A percentile compares a stretch with the other conserved stretches of the same genome.
Evolutionary conservation across 441 rosid species (phyloP).

Genomic region (Erodium trifolium): DNA sequence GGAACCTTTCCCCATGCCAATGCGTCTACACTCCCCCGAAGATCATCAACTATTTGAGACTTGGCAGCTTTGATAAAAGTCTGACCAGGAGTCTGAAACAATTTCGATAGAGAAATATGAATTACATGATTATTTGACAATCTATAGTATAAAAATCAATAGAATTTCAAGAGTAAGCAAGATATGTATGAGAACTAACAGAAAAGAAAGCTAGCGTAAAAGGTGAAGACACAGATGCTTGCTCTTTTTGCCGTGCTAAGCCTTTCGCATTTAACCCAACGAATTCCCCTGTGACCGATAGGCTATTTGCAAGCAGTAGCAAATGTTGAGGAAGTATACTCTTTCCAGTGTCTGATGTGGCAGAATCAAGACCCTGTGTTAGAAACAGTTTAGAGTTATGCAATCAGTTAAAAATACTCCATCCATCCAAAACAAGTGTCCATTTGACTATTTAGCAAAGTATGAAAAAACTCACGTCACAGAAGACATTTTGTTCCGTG

Average conservation of each 20-base stretch:
- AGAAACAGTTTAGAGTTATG: neutral
- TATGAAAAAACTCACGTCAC: no score
- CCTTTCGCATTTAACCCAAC: slow-evolving; percentile 78
- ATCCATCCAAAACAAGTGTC: neutral
- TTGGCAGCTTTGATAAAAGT: slow-evolving; percentile 88
- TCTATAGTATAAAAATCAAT: neutral
- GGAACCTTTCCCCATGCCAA: slow-evolving; percentile 88
- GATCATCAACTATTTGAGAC: slow-evolving; percentile 53
- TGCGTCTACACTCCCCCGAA: slow-evolving; percentile 76
- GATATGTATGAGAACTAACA: slow-evolving; percentile 35
- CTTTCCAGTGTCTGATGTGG: slow-evolving; percentile 75
- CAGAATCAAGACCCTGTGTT: slow-evolving; percentile 64
- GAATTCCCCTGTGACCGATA: slow-evolving; percentile 85
- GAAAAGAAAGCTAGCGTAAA: slow-evolving; percentile 91
- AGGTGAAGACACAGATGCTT: slow-evolving; percentile 55
- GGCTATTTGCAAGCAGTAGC: slow-evolving; percentile 56
- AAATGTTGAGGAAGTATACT: slow-evolving; percentile 61
- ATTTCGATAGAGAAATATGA: slow-evolving; percentile 17
- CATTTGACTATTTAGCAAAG: neutral
- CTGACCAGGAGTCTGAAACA: slow-evolving; percentile 72
- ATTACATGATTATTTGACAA: neutral
- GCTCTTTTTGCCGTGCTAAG: slow-evolving; percentile 54
- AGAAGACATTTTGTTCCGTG: no score
- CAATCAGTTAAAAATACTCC: neutral
- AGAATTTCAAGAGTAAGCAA: slow-evolving; percentile 1